Evolutionary conservation across 257 asterid species (phyloP).

Genomic region (Solanum corneliomulleri): DNA sequence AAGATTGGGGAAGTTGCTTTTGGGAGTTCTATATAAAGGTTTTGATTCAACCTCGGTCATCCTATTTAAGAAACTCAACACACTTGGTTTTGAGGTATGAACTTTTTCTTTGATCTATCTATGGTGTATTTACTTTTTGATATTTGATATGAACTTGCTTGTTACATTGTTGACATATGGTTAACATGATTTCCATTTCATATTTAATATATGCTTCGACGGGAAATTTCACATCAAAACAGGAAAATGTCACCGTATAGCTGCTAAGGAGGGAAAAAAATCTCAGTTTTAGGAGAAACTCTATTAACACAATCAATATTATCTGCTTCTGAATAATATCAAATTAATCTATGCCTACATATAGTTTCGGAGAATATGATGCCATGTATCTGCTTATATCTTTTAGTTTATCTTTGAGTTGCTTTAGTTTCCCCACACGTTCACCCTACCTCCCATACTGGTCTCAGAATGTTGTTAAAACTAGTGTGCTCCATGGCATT

Average conservation of each 20-base stretch:
- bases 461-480: too few relatives aligned
- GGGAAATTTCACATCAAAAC: not conserved
- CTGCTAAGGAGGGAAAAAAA: not conserved
- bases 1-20: constrained; percentile 92
- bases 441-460: too few relatives aligned
- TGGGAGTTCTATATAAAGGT: constrained; percentile 80
- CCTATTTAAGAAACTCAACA: constrained; percentile 53
- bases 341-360: too few relatives aligned
- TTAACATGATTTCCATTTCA: too few relatives aligned
- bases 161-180: not conserved
- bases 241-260: not conserved
- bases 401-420: too few relatives aligned
- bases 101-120: not conserved
- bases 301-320: not conserved
- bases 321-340: too few relatives aligned
- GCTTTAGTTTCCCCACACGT: too few relatives aligned
- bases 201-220: too few relatives aligned
- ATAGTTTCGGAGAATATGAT: too few relatives aligned
- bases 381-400: too few relatives aligned
- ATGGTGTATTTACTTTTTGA: not conserved
- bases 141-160: not conserved
- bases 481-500: too few relatives aligned
- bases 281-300: not conserved
- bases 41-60: constrained; percentile 24
- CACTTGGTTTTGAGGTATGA: constrained; percentile 60